Evolutionary conservation across 768 basidiomycete genomes (phyloP).

Genomic region (Phanerodontia chrysosporium): DNA sequence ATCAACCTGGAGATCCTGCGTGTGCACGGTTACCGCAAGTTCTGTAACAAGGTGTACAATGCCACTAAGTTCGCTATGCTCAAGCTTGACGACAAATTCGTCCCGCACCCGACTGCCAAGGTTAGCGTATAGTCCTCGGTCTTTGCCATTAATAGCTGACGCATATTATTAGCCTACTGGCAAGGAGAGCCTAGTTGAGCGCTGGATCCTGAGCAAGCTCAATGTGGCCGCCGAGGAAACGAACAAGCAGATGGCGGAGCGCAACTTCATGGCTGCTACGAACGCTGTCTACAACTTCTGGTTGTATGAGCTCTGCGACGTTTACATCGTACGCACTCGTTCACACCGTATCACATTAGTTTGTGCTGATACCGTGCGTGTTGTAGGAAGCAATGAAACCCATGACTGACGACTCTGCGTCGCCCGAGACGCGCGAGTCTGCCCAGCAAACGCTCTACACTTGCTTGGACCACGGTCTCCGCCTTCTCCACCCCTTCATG

Average conservation of each 20-base stretch:
- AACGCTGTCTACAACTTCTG: constrained; percentile 87
- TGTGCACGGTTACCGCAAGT: constrained; percentile 97
- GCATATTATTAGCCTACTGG: constrained; percentile 64
- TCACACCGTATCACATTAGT: too few species aligned
- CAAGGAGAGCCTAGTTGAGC: constrained; percentile 86
- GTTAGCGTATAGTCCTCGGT: constrained; percentile 35
- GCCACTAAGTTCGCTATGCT: constrained; percentile 99
- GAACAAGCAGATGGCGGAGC: constrained; percentile 67
- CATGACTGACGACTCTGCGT: constrained; percentile 80
- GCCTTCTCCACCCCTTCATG: constrained; percentile 96
- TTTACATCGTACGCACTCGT: constrained; percentile 78
- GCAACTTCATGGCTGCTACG: constrained; percentile 94
- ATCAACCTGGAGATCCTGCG: constrained; percentile 95
- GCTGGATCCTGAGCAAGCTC: constrained; percentile 94
- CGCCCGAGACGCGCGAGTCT: constrained; percentile 60
- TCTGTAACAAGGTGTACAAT: constrained; percentile 99
- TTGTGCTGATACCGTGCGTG: neutral
- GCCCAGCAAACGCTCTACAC: constrained; percentile 96
- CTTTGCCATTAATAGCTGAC: neutral
- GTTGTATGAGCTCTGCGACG: constrained; percentile 98
- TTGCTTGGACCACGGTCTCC: constrained; percentile 86
- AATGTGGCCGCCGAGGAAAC: constrained; percentile 75
- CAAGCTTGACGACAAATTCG: constrained; percentile 83
- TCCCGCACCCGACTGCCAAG: constrained; percentile 65
- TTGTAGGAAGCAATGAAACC: constrained; percentile 96